Evolutionary conservation across 2,329 filamentous ascomycete genomes (phyloP).

Genomic region (Verticillium klebahnii): DNA sequence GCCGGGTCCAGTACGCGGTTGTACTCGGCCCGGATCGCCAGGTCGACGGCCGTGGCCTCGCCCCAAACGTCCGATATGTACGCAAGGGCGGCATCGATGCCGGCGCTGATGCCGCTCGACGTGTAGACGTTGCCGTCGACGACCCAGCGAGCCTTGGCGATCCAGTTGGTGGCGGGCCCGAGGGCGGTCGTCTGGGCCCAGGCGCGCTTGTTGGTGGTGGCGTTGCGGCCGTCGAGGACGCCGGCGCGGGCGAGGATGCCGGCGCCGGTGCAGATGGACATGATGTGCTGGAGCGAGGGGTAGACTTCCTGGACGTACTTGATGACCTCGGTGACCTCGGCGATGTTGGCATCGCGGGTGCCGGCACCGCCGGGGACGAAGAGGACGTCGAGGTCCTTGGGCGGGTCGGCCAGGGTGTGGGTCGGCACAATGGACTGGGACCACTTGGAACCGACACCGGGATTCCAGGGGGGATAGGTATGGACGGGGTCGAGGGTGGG

Average conservation of each 20-base stretch:
- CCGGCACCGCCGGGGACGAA: constrained; percentile 62
- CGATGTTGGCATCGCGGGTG: constrained; percentile 23
- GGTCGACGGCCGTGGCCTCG: constrained; percentile 33
- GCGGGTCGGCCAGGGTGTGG: constrained; percentile 47
- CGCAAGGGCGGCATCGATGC: constrained; percentile 29
- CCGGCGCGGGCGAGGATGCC: constrained; percentile 54
- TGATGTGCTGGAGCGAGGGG: constrained; percentile 45
- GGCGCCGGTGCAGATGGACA: constrained; percentile 65
- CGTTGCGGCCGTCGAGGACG: constrained; percentile 53
- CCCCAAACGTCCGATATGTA: constrained; percentile 43
- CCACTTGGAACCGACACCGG: constrained; percentile 21
- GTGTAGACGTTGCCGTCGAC: constrained; percentile 64
- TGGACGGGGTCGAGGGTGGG: constrained; percentile 35
- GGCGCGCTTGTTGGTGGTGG: constrained; percentile 62
- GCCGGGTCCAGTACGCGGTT: constrained; percentile 41
- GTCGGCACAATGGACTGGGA: constrained; percentile 33
- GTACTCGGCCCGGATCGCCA: constrained; percentile 52
- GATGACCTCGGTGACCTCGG: constrained; percentile 23
- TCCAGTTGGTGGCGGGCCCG: constrained; percentile 53
- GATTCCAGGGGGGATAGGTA: constrained; percentile 24
- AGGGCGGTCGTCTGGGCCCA: constrained; percentile 44
- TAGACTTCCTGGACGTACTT: constrained; percentile 35
- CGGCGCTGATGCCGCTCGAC: constrained; percentile 47
- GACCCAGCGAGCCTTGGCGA: constrained; percentile 58
- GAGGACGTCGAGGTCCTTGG: constrained; percentile 56